Conservation (phyloP, 352 stramenopile genomes). For the Phytopythium cucurbitacearum region DNA sequence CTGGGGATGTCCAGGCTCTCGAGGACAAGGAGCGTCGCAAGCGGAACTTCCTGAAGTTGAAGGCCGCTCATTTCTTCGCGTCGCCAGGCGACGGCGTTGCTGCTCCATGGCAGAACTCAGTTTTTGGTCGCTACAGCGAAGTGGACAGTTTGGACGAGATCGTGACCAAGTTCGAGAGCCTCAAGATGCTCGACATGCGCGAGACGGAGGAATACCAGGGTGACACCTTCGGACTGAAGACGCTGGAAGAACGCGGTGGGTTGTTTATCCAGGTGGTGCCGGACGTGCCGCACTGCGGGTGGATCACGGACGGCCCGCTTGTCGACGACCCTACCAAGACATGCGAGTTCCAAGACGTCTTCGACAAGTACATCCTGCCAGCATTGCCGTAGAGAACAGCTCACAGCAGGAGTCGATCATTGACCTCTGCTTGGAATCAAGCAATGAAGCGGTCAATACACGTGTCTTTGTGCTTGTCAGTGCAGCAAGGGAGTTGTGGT, state of each 20-base stretch:
- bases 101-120: slow-evolving; percentile 31
- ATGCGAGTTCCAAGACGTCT: slow-evolving; percentile 17
- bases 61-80: slow-evolving; percentile 31
- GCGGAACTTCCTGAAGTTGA: slow-evolving; percentile 32
- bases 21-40: slow-evolving; percentile 22
- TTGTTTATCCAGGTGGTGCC: slow-evolving; percentile 15
- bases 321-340: not conserved
- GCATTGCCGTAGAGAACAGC: no score
- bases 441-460: no score
- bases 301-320: slow-evolving; percentile 16
- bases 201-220: slow-evolving; percentile 20
- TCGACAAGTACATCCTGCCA: slow-evolving; percentile 16
- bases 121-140: slow-evolving; percentile 30
- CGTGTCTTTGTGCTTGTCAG: no score
- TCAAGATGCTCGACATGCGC: slow-evolving; percentile 19
- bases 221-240: slow-evolving; percentile 28
- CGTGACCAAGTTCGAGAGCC: slow-evolving; percentile 15
- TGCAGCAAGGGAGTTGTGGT: no score
- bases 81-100: slow-evolving; percentile 26
- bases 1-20: slow-evolving; percentile 6
- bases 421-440: not conserved
- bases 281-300: slow-evolving; percentile 23
- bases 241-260: slow-evolving; percentile 17
- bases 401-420: not conserved
- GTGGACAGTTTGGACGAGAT: slow-evolving; percentile 22